Percentiles rank a stretch among this genome's conserved stretches.
phyloP scores from a whole-genome alignment of 169 alveolate species.

The Babesia sp. region DNA sequence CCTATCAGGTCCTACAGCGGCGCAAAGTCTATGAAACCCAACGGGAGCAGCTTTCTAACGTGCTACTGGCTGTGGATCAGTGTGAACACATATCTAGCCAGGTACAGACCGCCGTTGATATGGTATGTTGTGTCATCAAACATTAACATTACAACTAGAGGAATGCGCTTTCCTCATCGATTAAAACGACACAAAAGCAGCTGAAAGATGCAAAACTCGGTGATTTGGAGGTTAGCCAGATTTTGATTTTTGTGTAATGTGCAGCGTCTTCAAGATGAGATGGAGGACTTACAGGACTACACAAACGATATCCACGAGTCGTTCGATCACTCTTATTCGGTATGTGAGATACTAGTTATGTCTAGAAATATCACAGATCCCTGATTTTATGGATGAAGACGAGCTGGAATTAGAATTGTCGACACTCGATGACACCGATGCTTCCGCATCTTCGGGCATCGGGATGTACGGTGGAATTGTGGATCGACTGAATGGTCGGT shows the following conservation, averaged over 20 bases:
- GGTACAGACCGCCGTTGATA: slow-evolving; percentile 18
- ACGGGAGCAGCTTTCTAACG: slow-evolving; percentile 7
- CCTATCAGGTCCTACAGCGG: slow-evolving; percentile 11
- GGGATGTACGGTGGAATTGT: background rate
- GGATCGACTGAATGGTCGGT: background rate
- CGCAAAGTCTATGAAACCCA: slow-evolving; percentile 25
- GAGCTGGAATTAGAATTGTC: slow-evolving; percentile 42
- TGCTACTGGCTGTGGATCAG: slow-evolving; percentile 15
- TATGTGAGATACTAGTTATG: background rate
- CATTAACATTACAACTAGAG: background rate
- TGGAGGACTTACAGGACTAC: slow-evolving; percentile 25
- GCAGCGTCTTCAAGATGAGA: slow-evolving; percentile 32
- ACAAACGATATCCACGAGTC: slow-evolving; percentile 16
- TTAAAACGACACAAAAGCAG: slow-evolving; percentile 15
- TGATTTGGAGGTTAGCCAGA: slow-evolving; percentile 16
- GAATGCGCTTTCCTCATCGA: slow-evolving; percentile 21
- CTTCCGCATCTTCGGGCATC: background rate
- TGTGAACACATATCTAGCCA: slow-evolving; percentile 26
- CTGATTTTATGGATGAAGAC: slow-evolving; percentile 19
- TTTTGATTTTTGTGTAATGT: background rate
- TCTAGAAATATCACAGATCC: background rate
- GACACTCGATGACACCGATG: slow-evolving; percentile 22
- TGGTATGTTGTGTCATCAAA: background rate
- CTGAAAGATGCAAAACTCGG: background rate
- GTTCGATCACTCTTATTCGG: slow-evolving; percentile 12